Percentiles rank a stretch among this genome's conserved stretches.
Evolutionary conservation across 2,329 filamentous ascomycete species (phyloP).

Genomic region (Rutstroemia sp.): DNA sequence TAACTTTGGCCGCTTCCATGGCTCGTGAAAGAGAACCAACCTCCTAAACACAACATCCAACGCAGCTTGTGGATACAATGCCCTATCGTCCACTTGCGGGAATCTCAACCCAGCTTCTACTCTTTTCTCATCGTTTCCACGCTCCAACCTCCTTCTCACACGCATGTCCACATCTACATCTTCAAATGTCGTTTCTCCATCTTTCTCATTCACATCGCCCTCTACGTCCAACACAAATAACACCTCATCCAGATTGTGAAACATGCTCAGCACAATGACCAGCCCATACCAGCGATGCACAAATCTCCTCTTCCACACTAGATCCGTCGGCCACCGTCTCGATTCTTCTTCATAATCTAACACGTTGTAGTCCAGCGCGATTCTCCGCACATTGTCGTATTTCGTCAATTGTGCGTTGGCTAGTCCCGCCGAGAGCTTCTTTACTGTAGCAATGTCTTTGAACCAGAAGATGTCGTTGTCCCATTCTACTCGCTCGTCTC

Average conservation of each 20-base stretch:
- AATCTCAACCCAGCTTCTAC: not conserved
- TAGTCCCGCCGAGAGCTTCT: not conserved
- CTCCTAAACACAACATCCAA: not conserved
- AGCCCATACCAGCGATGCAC: not conserved
- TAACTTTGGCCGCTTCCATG: not conserved
- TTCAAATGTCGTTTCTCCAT: not conserved
- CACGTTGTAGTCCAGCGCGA: not conserved
- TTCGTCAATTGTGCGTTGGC: not conserved
- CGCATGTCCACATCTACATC: not conserved
- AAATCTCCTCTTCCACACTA: not conserved
- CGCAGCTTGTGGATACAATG: not conserved
- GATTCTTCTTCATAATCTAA: conserved; percentile 3
- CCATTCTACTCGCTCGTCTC: not conserved
- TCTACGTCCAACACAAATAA: conserved; percentile 5
- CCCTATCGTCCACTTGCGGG: conserved; percentile 5
- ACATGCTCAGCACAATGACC: not conserved
- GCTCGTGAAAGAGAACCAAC: not conserved
- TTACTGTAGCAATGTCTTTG: not conserved
- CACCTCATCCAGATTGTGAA: conserved; percentile 1
- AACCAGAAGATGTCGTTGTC: conserved; percentile 3
- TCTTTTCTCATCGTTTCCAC: not conserved
- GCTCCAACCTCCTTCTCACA: not conserved
- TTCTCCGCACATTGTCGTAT: not conserved
- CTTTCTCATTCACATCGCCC: not conserved
- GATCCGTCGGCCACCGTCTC: not conserved